These are phyloP conservation scores for Coriaria nepalensis DNA, from an alignment of 306 rosid species.

Conservation along the genomic window DNA sequence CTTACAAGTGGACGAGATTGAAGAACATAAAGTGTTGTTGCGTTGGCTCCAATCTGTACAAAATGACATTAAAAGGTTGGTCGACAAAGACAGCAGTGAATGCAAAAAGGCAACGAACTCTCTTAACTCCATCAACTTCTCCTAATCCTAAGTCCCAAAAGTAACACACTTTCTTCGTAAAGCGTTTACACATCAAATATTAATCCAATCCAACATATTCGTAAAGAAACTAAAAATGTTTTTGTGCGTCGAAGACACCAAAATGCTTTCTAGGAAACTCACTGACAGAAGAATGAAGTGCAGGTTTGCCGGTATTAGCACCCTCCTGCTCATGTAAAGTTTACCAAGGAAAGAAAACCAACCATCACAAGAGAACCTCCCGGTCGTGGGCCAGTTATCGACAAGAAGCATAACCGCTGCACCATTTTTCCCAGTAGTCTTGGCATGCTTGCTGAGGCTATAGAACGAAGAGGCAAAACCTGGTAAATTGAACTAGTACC, in stretches of 20 bases:
- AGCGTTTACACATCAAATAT: too few relatives aligned
- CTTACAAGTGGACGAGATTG: conserved; percentile 15
- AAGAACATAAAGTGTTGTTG: conserved; percentile 4
- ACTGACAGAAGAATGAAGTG: conserved; percentile 16
- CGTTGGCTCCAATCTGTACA: conserved; percentile 12
- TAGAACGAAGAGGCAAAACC: conserved; percentile 40
- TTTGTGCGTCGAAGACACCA: too few relatives aligned
- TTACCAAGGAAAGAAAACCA: conserved; percentile 16
- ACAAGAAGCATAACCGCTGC: conserved; percentile 27
- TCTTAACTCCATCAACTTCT: conserved; percentile 25
- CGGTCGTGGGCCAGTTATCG: conserved; percentile 11
- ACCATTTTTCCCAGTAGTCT: conserved; percentile 27
- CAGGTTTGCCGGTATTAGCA: background rate
- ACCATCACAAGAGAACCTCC: conserved; percentile 17
- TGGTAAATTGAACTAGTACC: conserved; percentile 26
- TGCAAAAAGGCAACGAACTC: conserved; percentile 39
- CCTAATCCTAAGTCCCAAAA: conserved; percentile 1
- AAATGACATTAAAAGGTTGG: background rate
- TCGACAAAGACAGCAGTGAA: conserved; percentile 23
- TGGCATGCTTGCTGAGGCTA: conserved; percentile 34
- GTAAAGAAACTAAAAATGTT: too few relatives aligned
- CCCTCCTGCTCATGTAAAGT: conserved; percentile 21
- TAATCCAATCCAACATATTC: too few relatives aligned
- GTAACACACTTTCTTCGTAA: too few relatives aligned
- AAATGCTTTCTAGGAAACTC: background rate